Conservation (phyloP, 2,329 filamentous ascomycete species). For the Fusarium foetens region DNA sequence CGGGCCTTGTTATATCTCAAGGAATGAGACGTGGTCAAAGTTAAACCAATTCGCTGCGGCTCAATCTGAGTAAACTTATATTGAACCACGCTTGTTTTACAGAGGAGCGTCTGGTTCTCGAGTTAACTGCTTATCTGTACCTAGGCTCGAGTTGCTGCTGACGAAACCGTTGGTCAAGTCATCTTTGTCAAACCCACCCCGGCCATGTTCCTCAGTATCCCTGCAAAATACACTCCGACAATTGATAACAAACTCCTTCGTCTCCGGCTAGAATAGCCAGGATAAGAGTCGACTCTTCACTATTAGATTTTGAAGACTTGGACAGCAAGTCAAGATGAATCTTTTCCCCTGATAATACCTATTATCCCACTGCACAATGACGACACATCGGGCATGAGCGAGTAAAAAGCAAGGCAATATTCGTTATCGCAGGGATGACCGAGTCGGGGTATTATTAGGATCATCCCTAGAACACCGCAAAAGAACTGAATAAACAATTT, state of each 20-base stretch:
- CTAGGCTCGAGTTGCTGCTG: neutral
- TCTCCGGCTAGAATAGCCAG: neutral
- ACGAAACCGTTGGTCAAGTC: neutral
- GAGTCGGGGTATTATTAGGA: neutral
- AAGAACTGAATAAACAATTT: neutral
- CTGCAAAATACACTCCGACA: conserved; percentile 1
- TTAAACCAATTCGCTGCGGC: neutral
- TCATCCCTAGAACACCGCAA: neutral
- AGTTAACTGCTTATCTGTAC: neutral
- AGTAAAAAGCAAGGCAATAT: conserved; percentile 27
- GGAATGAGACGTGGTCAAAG: neutral
- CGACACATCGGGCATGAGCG: conserved; percentile 33
- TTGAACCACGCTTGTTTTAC: neutral
- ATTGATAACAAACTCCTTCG: conserved; percentile 1
- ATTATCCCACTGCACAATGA: conserved; percentile 40
- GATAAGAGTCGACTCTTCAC: conserved; percentile 25
- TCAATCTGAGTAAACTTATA: neutral
- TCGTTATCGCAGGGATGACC: conserved; percentile 2
- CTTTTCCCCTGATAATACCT: conserved; percentile 19
- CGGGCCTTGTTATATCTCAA: neutral
- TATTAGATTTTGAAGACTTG: conserved; percentile 19
- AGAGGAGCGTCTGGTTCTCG: neutral
- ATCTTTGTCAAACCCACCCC: neutral
- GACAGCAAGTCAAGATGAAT: conserved; percentile 15
- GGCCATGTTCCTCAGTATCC: conserved; percentile 9